Base-by-base conservation (phyloP, 176 grass and related monocot genomes). In the Panicum miliaceum region DNA sequence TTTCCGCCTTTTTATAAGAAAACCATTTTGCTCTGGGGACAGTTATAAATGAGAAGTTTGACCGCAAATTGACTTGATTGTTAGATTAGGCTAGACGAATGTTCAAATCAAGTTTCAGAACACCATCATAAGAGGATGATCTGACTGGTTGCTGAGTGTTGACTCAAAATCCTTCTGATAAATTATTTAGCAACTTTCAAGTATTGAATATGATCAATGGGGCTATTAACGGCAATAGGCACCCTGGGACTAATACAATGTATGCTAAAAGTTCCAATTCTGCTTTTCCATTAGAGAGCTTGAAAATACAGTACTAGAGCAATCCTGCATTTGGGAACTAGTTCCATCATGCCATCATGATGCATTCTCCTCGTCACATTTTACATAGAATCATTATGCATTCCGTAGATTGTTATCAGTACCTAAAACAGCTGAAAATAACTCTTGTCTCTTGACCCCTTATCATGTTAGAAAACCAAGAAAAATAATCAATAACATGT, bases 31-130 rank as follows among this genome's bases (percentile, higher is more conserved):
- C 25, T 42, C 19, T 75, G 36, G 7, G 8, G 23, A 76, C 1
- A 66, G n/a, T 59, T 67, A 26, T 19, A 38, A n/a, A 41, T 80
- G 48, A 7, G 20, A 46, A 88, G 14, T 7, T 26, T 22, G 75
- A 58, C 38, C 26, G 13, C 35, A 58, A 14, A 34, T 65, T 59
- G 26, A 65, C 37, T 84, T 53, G 26, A 50, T 71, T 15, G n/a
- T 83, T 56, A 38, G 19, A 52, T 72, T 22, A 37, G 71, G 48
- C 23, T 32, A 54, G 7, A 23, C 1, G 13, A 63, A 71, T 72
- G 18, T 26, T 26, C 36, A 79, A 20, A 57, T 38, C 73, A 81
- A 83, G 20, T 83, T 64, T 20, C 16, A 66, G n/a, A 60, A 70
- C 19, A 72, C 13, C 12, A 65, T 4, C 11, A 86, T 19, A 58